A percentile compares a stretch with the other conserved stretches of the same genome.
phyloP scores from a whole-genome alignment of 2,329 filamentous ascomycete species.

The Pseudonectria foliicola region DNA sequence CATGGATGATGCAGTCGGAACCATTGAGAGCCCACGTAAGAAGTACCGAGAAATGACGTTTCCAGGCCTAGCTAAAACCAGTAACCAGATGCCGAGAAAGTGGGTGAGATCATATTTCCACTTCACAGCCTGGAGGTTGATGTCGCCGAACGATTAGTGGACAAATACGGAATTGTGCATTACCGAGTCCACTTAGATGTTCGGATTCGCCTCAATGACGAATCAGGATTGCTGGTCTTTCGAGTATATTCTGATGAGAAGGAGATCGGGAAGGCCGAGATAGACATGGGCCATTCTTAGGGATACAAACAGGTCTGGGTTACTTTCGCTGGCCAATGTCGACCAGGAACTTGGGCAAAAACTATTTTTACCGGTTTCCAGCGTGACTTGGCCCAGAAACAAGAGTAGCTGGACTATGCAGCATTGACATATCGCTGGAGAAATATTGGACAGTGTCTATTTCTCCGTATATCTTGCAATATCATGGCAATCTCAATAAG shows the following conservation, averaged over 20 bases:
- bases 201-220: constrained; percentile 2
- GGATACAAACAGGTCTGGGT: too few species aligned
- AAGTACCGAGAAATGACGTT: not conserved
- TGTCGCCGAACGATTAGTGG: not conserved
- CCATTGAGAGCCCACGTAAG: constrained; percentile 4
- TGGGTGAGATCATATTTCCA: not conserved
- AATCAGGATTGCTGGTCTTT: constrained; percentile 1
- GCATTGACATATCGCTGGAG: too few species aligned
- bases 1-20: not conserved
- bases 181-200: not conserved
- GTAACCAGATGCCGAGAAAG: constrained; percentile 1
- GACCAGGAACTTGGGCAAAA: too few species aligned
- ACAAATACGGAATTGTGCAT: not conserved
- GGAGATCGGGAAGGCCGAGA: constrained; percentile 1
- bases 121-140: not conserved
- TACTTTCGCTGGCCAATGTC: too few species aligned
- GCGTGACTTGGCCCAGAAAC: too few species aligned
- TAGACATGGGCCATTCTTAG: not conserved
- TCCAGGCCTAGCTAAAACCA: not conserved
- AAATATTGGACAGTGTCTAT: too few species aligned
- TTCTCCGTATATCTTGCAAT: too few species aligned
- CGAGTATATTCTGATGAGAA: not conserved
- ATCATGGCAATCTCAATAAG: too few species aligned
- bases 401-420: too few species aligned
- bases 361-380: too few species aligned